These are phyloP conservation scores for Fusarium bactridioides DNA, from an alignment of 2,329 filamentous ascomycete species.

Conservation along the genomic window DNA sequence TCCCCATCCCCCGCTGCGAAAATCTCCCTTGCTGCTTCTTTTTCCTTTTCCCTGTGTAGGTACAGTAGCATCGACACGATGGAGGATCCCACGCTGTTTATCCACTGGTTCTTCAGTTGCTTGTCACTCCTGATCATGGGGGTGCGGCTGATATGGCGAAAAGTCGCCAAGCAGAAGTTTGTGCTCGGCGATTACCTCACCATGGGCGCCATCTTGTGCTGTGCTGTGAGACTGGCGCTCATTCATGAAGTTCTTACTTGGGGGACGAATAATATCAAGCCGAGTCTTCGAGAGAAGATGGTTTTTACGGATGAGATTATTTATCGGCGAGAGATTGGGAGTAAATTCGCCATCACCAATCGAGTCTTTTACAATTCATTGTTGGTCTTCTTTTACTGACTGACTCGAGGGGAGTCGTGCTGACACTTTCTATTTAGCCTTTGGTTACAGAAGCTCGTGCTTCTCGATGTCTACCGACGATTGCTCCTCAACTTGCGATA, in stretches of 20 bases:
- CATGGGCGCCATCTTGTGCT: background rate
- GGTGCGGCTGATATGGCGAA: background rate
- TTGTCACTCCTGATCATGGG: background rate
- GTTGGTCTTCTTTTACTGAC: background rate
- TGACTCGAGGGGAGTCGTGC: background rate
- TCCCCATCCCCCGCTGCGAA: background rate
- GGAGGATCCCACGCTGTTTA: background rate
- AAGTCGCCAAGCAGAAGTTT: background rate
- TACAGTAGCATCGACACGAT: background rate
- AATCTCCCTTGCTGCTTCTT: background rate
- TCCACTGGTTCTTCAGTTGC: conserved; percentile 3
- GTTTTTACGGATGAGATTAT: background rate
- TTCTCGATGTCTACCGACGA: conserved; percentile 29
- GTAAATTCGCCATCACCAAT: background rate
- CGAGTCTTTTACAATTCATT: conserved; percentile 5
- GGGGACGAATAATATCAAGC: background rate
- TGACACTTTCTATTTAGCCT: background rate
- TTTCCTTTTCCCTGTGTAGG: background rate
- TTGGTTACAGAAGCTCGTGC: conserved; percentile 33
- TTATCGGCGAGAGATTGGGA: background rate
- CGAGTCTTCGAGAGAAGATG: background rate
- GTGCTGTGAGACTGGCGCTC: background rate
- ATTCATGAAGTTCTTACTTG: background rate
- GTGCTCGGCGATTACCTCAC: background rate
- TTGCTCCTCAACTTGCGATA: conserved; percentile 17